phyloP scores from a whole-genome alignment of 768 basidiomycete genomes.

The Psilocybe cubensis region DNA sequence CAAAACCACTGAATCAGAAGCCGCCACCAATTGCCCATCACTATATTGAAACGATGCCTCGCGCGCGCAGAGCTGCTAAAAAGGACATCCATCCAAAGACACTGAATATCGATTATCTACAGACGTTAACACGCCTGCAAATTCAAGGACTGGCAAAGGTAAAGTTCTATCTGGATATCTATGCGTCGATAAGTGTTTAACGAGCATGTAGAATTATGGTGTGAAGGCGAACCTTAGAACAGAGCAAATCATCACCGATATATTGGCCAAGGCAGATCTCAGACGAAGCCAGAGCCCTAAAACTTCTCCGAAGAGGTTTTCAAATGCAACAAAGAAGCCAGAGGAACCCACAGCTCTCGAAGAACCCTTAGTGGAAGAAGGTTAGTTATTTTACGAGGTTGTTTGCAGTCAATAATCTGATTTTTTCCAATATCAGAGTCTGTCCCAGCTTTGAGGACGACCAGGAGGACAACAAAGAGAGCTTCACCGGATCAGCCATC shows the following conservation, averaged over 20 bases:
- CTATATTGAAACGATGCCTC: background rate
- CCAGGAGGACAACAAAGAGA: background rate
- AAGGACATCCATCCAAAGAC: background rate
- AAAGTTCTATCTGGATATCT: background rate
- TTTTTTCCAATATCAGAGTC: too few species aligned
- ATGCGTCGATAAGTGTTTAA: background rate
- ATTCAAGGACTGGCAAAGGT: background rate
- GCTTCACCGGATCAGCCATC: background rate
- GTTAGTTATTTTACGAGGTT: too few species aligned
- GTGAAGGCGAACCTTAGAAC: slow-evolving; percentile 11
- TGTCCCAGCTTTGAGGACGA: too few species aligned
- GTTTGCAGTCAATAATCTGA: too few species aligned
- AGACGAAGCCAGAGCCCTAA: too few species aligned
- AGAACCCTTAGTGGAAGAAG: too few species aligned
- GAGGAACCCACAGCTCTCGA: too few species aligned
- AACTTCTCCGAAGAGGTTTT: too few species aligned
- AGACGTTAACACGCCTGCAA: background rate
- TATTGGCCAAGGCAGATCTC: too few species aligned
- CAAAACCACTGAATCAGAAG: too few species aligned
- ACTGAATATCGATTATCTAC: background rate
- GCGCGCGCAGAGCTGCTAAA: background rate
- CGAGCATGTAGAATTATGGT: background rate
- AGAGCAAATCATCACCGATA: background rate
- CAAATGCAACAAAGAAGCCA: too few species aligned
- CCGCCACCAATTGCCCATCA: background rate